Base-by-base conservation (phyloP, 768 basidiomycete species). In the Boletus vermiculosoides region DNA sequence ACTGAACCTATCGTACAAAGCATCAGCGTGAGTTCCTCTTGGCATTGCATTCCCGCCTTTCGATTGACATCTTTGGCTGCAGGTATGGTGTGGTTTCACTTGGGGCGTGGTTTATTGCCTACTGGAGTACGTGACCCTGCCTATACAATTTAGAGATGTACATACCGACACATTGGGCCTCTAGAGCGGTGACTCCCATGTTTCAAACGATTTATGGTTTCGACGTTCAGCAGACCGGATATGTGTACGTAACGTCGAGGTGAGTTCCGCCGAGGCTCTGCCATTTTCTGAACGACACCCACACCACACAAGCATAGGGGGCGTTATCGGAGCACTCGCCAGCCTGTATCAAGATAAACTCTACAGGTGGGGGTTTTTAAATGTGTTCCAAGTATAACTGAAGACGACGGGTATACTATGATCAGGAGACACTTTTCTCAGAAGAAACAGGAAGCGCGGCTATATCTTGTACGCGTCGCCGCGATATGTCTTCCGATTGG, bases 91-190 rank as follows among this genome's bases (percentile, higher is more conserved):
- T 30, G 84, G 84, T 41, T 83, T 92, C 54, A 79, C 80, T 0
- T 93, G 90, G 90, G 90, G 90, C 0, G 80, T 90, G 1, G 69
- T 85, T 25, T 93, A 81, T 61, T 84, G 83, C 50, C 71, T 91
- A 55, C 73, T 88, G 25, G 82, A 82, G 83, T 85, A 63, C 0
- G 73, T 46, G 36, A 20, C 30, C 12, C 28, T 20, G 10, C 23
- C 5, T 22, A 6, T 22, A 8, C 11, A 42, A n/a, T 30, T 31
- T 12, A 16, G 34, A n/a, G 22, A 10, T 4, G 30, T 40, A 12
- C n/a, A n/a, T n/a, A n/a, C 22, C 11, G 7, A n/a, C 40, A 45
- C 15, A 56, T 36, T 4, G n/a, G 3, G 4, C 13, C 15, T 33
- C 16, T 16, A 84, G 84, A 60, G 83, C 84, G 1, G 75, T 85